These are phyloP conservation scores for Tieghemostelium lacteum DNA, from an alignment of 78 protist genomes.

Conservation along the genomic window DNA sequence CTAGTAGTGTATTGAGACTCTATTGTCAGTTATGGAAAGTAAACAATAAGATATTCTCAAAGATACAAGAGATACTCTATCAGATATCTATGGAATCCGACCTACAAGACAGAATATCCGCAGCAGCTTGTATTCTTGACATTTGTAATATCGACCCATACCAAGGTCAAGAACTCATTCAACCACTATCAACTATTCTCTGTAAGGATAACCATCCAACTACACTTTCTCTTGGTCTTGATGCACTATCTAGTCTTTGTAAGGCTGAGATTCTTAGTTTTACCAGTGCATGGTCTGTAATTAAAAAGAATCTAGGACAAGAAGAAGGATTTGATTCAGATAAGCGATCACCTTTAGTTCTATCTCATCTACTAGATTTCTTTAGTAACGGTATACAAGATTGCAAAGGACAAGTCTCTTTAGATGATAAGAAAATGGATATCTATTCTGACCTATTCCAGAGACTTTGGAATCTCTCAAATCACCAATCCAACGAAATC, in stretches of 20 bases:
- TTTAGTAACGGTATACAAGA: slow-evolving; percentile 24
- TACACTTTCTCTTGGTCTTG: slow-evolving; percentile 9
- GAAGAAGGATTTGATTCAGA: slow-evolving; percentile 14
- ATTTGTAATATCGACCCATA: slow-evolving; percentile 32
- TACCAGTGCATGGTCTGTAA: slow-evolving; percentile 68
- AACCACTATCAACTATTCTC: slow-evolving; percentile 38
- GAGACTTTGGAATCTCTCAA: slow-evolving; percentile 19
- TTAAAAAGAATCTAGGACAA: slow-evolving; percentile 40
- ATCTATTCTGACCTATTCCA: slow-evolving; percentile 11
- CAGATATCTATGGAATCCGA: background rate
- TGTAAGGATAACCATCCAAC: slow-evolving; percentile 62
- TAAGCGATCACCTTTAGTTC: slow-evolving; percentile 12
- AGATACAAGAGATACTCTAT: slow-evolving; percentile 31
- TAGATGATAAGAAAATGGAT: slow-evolving; percentile 46
- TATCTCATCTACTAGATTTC: slow-evolving; percentile 15
- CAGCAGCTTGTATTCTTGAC: slow-evolving; percentile 31
- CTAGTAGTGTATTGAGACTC: slow-evolving; percentile 8
- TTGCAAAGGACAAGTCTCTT: background rate
- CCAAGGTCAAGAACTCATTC: slow-evolving; percentile 66
- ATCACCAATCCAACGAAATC: background rate
- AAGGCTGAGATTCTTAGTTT: slow-evolving; percentile 23
- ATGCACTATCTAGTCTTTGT: slow-evolving; percentile 37
- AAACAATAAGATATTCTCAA: slow-evolving; percentile 4
- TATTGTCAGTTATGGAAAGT: slow-evolving; percentile 16
- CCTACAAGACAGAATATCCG: slow-evolving; percentile 31